These are phyloP conservation scores for Vachellia collinsii DNA, from an alignment of 306 rosid genomes.

Conservation along the genomic window DNA sequence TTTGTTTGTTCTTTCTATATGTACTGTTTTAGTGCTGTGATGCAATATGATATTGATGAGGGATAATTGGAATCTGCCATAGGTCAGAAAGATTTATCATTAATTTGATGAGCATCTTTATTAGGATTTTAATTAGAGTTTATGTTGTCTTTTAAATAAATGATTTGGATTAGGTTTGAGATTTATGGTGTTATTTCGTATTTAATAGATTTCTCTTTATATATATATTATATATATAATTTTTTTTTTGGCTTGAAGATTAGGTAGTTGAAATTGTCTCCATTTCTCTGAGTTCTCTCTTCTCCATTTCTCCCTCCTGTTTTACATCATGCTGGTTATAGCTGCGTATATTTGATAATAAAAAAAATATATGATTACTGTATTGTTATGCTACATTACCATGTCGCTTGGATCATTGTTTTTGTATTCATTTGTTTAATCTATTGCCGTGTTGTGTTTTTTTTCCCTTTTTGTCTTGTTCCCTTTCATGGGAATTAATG, in stretches of 20 bases:
- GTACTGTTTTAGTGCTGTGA: conserved; percentile 20
- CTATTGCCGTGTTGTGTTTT: not conserved
- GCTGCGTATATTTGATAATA: conserved; percentile 21
- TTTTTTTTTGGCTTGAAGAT: not conserved
- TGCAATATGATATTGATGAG: not conserved
- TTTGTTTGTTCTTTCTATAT: conserved; percentile 19
- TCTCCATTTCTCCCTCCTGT: not conserved
- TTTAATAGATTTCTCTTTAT: not conserved
- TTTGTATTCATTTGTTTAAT: conserved; percentile 2
- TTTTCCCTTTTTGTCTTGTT: not conserved
- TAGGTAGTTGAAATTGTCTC: not conserved
- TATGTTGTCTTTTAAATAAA: too few relatives aligned
- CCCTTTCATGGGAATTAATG: conserved; percentile 1
- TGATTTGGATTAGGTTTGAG: not conserved
- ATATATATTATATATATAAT: too few relatives aligned
- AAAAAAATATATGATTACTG: conserved; percentile 2
- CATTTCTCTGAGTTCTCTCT: not conserved
- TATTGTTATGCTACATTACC: not conserved
- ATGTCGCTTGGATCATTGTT: conserved; percentile 15
- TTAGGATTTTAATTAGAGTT: not conserved
- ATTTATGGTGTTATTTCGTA: not conserved
- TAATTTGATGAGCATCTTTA: too few relatives aligned
- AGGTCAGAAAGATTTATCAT: not conserved
- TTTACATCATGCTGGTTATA: not conserved
- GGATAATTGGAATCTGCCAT: not conserved